Percentiles rank a stretch among this genome's conserved stretches.
phyloP scores from a whole-genome alignment of 495 filamentous ascomycete species.

The Xylaria cubensis region DNA sequence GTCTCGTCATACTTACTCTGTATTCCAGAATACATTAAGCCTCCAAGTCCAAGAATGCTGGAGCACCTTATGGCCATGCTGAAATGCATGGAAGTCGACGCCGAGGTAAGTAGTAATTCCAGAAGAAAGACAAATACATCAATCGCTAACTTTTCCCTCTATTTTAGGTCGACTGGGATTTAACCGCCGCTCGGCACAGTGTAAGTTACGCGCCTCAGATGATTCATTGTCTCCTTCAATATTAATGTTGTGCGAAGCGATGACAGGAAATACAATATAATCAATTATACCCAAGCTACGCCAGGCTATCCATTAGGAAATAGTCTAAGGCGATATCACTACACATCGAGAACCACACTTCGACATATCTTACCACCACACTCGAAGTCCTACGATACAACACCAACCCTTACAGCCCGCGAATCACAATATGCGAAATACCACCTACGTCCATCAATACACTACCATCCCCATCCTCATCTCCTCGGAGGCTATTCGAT shows the following conservation, averaged over 20 bases:
- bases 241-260: neutral
- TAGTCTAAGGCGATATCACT: neutral
- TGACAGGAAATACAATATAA: neutral
- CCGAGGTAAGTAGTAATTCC: neutral
- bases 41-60: too few species aligned
- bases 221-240: neutral
- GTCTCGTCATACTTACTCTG: too few species aligned
- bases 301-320: neutral
- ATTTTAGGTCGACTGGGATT: neutral
- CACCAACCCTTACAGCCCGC: neutral
- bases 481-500: neutral
- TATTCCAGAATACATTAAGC: too few species aligned
- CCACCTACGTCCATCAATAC: neutral
- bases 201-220: neutral
- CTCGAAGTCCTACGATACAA: neutral
- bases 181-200: neutral
- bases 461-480: neutral
- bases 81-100: neutral
- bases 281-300: neutral
- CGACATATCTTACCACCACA: neutral
- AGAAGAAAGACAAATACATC: neutral
- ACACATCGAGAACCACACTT: neutral
- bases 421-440: neutral
- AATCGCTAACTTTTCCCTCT: neutral
- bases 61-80: neutral